Percentiles rank a stretch among this genome's conserved stretches.
phyloP scores from a whole-genome alignment of 768 basidiomycete genomes.

The Lactarius sp. region DNA sequence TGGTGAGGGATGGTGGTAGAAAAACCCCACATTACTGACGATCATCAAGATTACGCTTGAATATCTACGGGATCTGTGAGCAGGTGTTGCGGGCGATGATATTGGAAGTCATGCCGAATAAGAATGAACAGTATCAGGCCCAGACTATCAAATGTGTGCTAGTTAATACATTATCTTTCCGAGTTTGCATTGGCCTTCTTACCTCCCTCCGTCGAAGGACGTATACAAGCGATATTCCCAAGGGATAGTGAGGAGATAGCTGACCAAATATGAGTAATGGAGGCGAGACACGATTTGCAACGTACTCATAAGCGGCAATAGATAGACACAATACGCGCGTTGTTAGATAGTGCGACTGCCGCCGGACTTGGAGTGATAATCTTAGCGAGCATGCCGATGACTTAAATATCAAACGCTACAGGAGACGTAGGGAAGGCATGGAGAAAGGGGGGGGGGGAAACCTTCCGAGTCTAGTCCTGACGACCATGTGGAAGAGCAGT shows the following conservation, averaged over 20 bases:
- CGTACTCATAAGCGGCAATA: constrained; percentile 22
- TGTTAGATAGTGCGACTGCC: background rate
- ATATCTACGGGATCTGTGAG: constrained; percentile 31
- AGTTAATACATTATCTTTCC: background rate
- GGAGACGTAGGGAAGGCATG: background rate
- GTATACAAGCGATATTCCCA: constrained; percentile 19
- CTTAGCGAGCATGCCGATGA: background rate
- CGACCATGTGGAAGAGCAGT: background rate
- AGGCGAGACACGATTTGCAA: background rate
- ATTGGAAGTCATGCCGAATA: constrained; percentile 8
- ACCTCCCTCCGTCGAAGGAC: background rate
- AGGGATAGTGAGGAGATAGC: constrained; percentile 22
- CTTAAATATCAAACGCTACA: background rate
- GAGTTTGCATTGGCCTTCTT: background rate
- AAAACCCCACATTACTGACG: constrained; percentile 58
- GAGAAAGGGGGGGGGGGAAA: background rate
- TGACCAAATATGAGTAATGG: background rate
- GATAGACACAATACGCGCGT: constrained; percentile 12
- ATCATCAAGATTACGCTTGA: constrained; percentile 44
- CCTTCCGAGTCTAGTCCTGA: background rate
- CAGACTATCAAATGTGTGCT: background rate
- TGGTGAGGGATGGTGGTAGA: constrained; percentile 44
- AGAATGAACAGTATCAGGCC: constrained; percentile 15
- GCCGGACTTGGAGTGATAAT: background rate
- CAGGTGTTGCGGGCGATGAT: background rate